Base-by-base conservation (phyloP, 345 rosid species). In the Acer negundo region DNA sequence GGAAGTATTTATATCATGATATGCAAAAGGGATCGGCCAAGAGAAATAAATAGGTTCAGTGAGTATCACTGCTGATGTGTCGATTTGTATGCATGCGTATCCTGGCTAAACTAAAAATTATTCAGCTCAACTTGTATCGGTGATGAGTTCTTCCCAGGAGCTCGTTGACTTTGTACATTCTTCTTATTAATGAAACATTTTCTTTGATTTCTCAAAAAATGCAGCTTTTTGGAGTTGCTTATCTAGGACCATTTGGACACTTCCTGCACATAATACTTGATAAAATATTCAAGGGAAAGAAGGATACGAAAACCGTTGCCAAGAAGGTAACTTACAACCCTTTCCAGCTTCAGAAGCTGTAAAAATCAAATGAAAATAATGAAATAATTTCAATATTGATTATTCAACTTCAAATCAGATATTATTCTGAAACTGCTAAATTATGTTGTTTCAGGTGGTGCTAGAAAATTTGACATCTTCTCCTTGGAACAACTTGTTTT, bases 231-330 rank as follows among this genome's bases (percentile, higher is more conserved):
- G 98, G 97, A 1, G 86, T 86, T 75, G 94, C 89, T 35, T 92
- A 92, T 87, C 88, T 93, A 20, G 99, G 99, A 75, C 99, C 97
- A 68, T 92, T 83, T 16, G 93, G 96, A 47, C 97, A 95, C 84
- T 93, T 77, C 88, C 82, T 92, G 79, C 92, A 92, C 76, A 80
- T 86, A 44, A 38, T 82, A 38, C 89, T 95, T 70, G 98, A 93
- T 77, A 95, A 90, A 84, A 71, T 95, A 69, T 95, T 92, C 88
- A 88, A 92, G 90, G 98, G 98, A 80, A 92, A 86, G 89, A 95
- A 89, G 67, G 97, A 92, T 75, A 73, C 96, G 7, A 84, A 84
- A 83, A 93, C 98, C 42, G 95, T 93, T 59, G 97, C 98, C 71
- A 89, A 95, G 93, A 96, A 96, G 97, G 98, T 93, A 73, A 38